Conservation (phyloP, 306 rosid species). For the Ziziphus jujuba region DNA sequence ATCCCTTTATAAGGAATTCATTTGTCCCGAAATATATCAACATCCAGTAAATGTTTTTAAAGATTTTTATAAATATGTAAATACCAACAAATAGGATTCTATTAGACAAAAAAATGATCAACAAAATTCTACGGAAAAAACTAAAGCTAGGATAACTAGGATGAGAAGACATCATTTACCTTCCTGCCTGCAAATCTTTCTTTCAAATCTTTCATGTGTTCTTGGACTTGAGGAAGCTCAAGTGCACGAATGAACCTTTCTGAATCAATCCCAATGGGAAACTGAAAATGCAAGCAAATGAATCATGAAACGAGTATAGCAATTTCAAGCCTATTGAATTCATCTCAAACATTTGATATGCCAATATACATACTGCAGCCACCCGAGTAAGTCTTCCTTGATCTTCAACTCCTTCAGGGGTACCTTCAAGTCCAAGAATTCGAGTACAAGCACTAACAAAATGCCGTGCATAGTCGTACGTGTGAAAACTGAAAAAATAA, state of each 20-base stretch:
- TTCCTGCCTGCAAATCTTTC: slow-evolving; percentile 82
- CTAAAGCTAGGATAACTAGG: background rate
- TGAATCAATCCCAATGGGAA: slow-evolving; percentile 91
- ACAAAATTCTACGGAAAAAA: too few species aligned
- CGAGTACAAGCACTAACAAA: slow-evolving; percentile 93
- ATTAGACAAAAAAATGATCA: too few species aligned
- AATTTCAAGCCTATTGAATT: background rate
- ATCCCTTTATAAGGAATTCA: too few species aligned
- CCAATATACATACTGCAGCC: slow-evolving; percentile 66
- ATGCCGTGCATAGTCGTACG: slow-evolving; percentile 89
- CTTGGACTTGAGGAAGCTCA: slow-evolving; percentile 49
- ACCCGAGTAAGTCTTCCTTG: slow-evolving; percentile 89
- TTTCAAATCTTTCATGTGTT: slow-evolving; percentile 60
- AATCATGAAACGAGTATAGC: slow-evolving; percentile 25
- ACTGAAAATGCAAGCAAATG: slow-evolving; percentile 50
- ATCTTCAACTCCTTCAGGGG: slow-evolving; percentile 91
- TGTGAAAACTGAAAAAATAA: slow-evolving; percentile 71
- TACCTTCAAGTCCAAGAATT: slow-evolving; percentile 85
- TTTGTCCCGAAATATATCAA: background rate
- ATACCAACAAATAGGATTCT: too few species aligned
- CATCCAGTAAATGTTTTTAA: too few species aligned
- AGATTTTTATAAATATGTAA: too few species aligned
- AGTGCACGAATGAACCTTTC: slow-evolving; percentile 74
- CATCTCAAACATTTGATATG: background rate
- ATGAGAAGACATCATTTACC: slow-evolving; percentile 39